Evolutionary conservation across 1,284 basidiomycete genomes (phyloP), one percentile per base, ranked within the genome.

Genomic region (Trametes polyzona): DNA sequence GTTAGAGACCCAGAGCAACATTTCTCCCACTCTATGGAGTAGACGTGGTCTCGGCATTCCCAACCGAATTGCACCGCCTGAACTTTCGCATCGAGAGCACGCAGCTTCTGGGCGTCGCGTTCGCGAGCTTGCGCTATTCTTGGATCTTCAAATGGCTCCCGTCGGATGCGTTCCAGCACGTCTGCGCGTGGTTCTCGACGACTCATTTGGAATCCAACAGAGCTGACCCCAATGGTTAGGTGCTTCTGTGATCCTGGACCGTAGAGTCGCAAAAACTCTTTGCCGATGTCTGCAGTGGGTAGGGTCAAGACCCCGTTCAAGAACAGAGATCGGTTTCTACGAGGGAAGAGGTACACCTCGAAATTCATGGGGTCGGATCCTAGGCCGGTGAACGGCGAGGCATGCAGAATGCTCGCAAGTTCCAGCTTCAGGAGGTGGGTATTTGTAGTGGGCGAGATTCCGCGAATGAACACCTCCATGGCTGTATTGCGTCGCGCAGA

Each of bases 11-110:
- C 71, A 19, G 50, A 37, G 29, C 57, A 65, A 17, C 58, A 44
- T 35, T 73, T 68, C 67, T 85, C 82, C 75, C 79, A 82, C 69
- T 87, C 84, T 44, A 81, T 69, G 6, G 84, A 87, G 59, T 83
- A 82, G 0, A 78, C 74, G 12, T 72, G 67, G 63, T 84, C 83
- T 29, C 79, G 74, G 59, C 81, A 84, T 56, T 77, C 72, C 80
- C 82, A 83, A 11, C 84, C 83, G 61, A 86, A 74, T 54, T 77
- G 75, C 24, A 88, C 64, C 2, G 72, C 66, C 4, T 55, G 59
- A 42, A 84, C 57, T 2, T 54, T 55, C 11, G 80, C 68, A 11
- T 52, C 40, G 17, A 67, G 62, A 3, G 61, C 52, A 21, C 67
- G 62, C 5, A 82, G 67, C 14, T 72, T 58, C 2, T 55, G 43